Percentiles rank a stretch among this genome's conserved stretches.
Evolutionary conservation across 2,329 filamentous ascomycete species (phyloP).

Genomic region (Lasiodiplodia sp.): DNA sequence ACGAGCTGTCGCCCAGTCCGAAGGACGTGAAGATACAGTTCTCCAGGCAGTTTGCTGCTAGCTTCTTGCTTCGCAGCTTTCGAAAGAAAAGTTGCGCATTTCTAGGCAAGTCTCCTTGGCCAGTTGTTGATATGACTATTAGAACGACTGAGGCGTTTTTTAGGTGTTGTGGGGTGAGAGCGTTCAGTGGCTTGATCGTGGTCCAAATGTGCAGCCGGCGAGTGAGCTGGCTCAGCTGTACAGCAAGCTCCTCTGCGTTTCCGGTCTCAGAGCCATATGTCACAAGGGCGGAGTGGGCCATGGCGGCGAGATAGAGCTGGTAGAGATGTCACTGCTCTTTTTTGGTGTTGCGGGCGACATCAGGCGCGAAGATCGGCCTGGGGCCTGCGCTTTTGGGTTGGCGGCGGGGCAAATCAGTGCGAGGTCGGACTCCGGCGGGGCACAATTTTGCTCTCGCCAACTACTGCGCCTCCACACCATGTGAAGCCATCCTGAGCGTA

Average conservation of each 20-base stretch:
- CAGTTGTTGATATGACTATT: slow-evolving; percentile 89
- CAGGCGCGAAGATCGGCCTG: slow-evolving; percentile 20
- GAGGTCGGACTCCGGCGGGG: slow-evolving; percentile 21
- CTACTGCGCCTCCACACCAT: too few species aligned
- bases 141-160: slow-evolving; percentile 65
- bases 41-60: slow-evolving; percentile 73
- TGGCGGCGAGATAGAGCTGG: not conserved
- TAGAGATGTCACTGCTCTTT: slow-evolving; percentile 8
- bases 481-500: not conserved
- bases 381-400: slow-evolving; percentile 23
- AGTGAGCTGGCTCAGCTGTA: slow-evolving; percentile 77
- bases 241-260: slow-evolving; percentile 89
- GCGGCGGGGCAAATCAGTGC: slow-evolving; percentile 19
- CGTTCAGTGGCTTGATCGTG: slow-evolving; percentile 78
- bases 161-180: slow-evolving; percentile 69
- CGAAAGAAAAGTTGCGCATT: slow-evolving; percentile 88
- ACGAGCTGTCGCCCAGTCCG: slow-evolving; percentile 93
- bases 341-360: slow-evolving; percentile 23
- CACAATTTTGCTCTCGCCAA: slow-evolving; percentile 11
- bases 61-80: slow-evolving; percentile 77
- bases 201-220: slow-evolving; percentile 82
- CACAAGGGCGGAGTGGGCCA: slow-evolving; percentile 63
- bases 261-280: slow-evolving; percentile 96
- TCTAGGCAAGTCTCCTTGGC: slow-evolving; percentile 89
- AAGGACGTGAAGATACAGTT: slow-evolving; percentile 81